Percentiles rank a stretch among this genome's conserved stretches.
These are phyloP conservation scores for Solanum tarapatanum DNA, from an alignment of 257 asterid genomes.

Conservation along the genomic window DNA sequence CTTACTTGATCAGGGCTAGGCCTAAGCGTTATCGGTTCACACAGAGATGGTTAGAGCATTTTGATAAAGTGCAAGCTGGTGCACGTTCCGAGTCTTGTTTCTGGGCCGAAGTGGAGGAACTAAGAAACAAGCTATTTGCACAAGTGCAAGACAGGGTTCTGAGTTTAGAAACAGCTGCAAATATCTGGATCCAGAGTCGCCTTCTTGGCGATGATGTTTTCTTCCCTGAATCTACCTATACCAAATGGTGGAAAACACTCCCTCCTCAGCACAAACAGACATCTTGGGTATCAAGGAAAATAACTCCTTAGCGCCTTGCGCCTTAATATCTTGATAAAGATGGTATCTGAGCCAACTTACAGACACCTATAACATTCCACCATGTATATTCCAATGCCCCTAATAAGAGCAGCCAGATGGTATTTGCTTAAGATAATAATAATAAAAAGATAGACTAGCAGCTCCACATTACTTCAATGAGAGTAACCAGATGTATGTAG, in stretches of 20 bases:
- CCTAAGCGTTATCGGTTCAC: constrained; percentile 55
- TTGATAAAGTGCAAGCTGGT: constrained; percentile 29
- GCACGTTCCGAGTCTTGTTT: constrained; percentile 52
- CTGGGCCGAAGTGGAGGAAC: constrained; percentile 93
- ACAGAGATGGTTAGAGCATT: constrained; percentile 80
- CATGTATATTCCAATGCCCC: background rate
- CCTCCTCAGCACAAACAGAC: constrained; percentile 37
- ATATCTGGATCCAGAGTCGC: constrained; percentile 26
- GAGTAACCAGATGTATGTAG: background rate
- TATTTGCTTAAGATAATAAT: background rate
- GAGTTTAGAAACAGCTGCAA: constrained; percentile 35
- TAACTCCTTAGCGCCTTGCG: background rate
- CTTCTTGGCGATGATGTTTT: constrained; percentile 45
- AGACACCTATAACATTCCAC: background rate
- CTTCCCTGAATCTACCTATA: constrained; percentile 60
- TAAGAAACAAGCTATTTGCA: constrained; percentile 29
- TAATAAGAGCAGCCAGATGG: background rate
- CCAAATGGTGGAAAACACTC: constrained; percentile 76
- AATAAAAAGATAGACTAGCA: background rate
- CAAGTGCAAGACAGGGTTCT: constrained; percentile 28
- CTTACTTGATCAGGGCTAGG: constrained; percentile 64
- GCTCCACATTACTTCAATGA: background rate
- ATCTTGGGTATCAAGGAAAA: constrained; percentile 30
- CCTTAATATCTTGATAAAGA: background rate
- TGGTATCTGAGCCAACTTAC: background rate